Percentiles rank a stretch among this genome's conserved stretches.
phyloP scores from a whole-genome alignment of 352 stramenopile species.

The Phytophthora sp. region DNA sequence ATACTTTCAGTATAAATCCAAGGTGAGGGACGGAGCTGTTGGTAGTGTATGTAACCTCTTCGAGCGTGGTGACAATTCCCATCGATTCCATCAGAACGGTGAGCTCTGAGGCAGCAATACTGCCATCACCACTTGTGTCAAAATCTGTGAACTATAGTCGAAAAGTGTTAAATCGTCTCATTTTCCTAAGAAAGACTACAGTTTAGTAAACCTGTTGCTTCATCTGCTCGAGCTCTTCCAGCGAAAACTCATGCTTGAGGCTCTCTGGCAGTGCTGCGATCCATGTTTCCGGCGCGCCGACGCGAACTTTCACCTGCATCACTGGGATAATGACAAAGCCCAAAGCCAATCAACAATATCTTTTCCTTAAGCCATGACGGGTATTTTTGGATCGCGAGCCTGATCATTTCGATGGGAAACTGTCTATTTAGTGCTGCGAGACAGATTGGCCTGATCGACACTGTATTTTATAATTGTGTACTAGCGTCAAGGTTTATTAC shows the following conservation, averaged over 20 bases:
- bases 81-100: slow-evolving; percentile 70
- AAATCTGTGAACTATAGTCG: slow-evolving; percentile 65
- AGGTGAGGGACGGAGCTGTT: too few relatives aligned
- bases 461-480: too few relatives aligned
- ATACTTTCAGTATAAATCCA: background rate
- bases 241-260: slow-evolving; percentile 69
- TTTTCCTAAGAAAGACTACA: too few relatives aligned
- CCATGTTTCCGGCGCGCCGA: slow-evolving; percentile 49
- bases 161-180: background rate
- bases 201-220: slow-evolving; percentile 49
- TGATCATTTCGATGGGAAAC: slow-evolving; percentile 1
- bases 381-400: background rate
- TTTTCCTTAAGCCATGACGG: too few relatives aligned
- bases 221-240: slow-evolving; percentile 73
- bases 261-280: slow-evolving; percentile 56
- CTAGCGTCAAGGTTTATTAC: slow-evolving; percentile 6
- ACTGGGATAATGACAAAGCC: too few relatives aligned
- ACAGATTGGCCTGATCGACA: too few relatives aligned
- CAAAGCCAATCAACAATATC: too few relatives aligned
- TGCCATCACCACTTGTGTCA: slow-evolving; percentile 68
- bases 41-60: slow-evolving; percentile 40
- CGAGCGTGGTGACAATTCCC: slow-evolving; percentile 50
- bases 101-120: slow-evolving; percentile 62
- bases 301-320: slow-evolving; percentile 56
- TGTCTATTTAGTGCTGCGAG: too few relatives aligned